These are phyloP conservation scores for Pyrus betulifolia DNA, from an alignment of 306 rosid genomes.

Conservation along the genomic window DNA sequence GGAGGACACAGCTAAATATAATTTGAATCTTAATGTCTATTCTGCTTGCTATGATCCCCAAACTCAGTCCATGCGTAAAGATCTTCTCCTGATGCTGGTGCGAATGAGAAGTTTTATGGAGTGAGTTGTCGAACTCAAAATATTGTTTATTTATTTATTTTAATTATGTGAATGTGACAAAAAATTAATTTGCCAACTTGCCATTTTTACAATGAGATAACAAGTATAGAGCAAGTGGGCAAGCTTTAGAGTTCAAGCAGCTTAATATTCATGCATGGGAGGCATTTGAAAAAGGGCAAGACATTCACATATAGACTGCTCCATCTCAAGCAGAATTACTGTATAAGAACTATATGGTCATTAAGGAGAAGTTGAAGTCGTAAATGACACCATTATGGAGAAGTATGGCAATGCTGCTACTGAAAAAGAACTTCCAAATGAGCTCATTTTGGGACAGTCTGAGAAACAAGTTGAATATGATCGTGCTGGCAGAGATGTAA, in stretches of 20 bases:
- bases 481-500: slow-evolving; percentile 52
- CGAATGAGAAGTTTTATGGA: slow-evolving; percentile 47
- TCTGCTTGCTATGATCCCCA: slow-evolving; percentile 55
- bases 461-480: slow-evolving; percentile 62
- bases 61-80: slow-evolving; percentile 55
- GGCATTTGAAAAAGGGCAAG: slow-evolving; percentile 61
- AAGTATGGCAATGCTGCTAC: slow-evolving; percentile 58
- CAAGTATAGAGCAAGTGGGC: slow-evolving; percentile 44
- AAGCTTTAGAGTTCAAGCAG: slow-evolving; percentile 54
- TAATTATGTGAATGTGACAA: background rate
- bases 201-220: slow-evolving; percentile 41
- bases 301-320: slow-evolving; percentile 60
- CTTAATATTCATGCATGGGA: slow-evolving; percentile 58
- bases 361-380: slow-evolving; percentile 44
- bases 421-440: slow-evolving; percentile 44
- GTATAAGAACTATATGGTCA: slow-evolving; percentile 41
- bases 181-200: background rate
- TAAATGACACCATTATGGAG: slow-evolving; percentile 51
- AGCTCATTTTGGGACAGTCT: slow-evolving; percentile 54
- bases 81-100: slow-evolving; percentile 57
- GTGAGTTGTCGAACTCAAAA: slow-evolving; percentile 19
- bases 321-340: slow-evolving; percentile 68
- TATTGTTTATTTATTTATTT: background rate
- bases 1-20: slow-evolving; percentile 54
- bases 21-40: slow-evolving; percentile 45